phyloP scores from a whole-genome alignment of 352 stramenopile species.

The Blastocystis sp. region DNA sequence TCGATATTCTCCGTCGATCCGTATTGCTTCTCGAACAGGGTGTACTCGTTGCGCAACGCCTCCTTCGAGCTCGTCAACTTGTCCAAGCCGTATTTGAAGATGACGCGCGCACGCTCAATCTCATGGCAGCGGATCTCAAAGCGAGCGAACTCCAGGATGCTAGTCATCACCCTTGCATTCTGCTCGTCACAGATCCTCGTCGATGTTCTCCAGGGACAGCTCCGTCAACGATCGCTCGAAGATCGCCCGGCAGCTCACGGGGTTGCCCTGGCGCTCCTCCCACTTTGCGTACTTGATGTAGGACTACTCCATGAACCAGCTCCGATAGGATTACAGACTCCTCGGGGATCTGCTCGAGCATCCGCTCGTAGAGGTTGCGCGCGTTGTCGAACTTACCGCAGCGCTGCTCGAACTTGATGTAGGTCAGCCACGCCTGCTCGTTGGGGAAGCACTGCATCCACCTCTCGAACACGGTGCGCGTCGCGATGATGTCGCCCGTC shows the following conservation, averaged over 20 bases:
- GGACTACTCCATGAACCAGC: slow-evolving; percentile 81
- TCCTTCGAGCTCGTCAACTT: slow-evolving; percentile 74
- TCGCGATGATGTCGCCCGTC: slow-evolving; percentile 88
- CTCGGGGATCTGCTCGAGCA: slow-evolving; percentile 69
- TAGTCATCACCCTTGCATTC: background rate
- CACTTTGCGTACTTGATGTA: slow-evolving; percentile 98
- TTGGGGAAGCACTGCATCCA: slow-evolving; percentile 95
- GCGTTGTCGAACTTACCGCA: slow-evolving; percentile 82
- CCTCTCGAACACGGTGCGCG: slow-evolving; percentile 90
- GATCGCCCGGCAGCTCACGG: slow-evolving; percentile 85
- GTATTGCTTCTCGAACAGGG: slow-evolving; percentile 97
- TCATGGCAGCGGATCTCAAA: slow-evolving; percentile 96
- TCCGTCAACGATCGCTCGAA: slow-evolving; percentile 91
- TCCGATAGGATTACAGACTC: slow-evolving; percentile 59
- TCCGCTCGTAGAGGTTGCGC: slow-evolving; percentile 86
- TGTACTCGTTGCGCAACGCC: slow-evolving; percentile 80
- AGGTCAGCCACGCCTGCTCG: slow-evolving; percentile 94
- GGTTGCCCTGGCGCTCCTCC: slow-evolving; percentile 91
- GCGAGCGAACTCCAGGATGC: slow-evolving; percentile 85
- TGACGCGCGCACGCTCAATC: slow-evolving; percentile 83
- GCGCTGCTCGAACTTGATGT: slow-evolving; percentile 95
- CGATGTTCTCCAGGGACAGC: slow-evolving; percentile 78
- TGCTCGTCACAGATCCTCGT: slow-evolving; percentile 73
- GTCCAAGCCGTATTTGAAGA: slow-evolving; percentile 83
- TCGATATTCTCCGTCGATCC: slow-evolving; percentile 90